phyloP scores from a whole-genome alignment of 2,329 filamentous ascomycete species.

The Colletotrichum scovillei region DNA sequence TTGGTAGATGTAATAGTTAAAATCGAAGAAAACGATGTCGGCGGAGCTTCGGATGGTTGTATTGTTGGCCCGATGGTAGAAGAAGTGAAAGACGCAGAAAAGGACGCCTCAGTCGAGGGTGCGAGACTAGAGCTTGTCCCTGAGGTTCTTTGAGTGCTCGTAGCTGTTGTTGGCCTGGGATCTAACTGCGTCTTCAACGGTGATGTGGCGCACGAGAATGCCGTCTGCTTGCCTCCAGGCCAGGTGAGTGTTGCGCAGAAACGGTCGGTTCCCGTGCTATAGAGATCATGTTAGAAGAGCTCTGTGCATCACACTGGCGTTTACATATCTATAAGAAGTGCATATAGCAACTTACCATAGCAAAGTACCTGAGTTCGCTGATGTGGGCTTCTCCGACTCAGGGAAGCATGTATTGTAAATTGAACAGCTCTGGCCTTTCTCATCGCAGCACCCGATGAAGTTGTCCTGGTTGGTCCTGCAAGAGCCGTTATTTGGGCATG shows the following conservation, averaged over 20 bases:
- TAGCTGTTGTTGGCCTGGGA: not conserved
- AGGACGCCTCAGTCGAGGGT: no score
- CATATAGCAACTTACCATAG: not conserved
- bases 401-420: not conserved
- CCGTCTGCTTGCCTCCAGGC: not conserved
- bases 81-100: no score
- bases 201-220: not conserved
- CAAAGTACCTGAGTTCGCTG: not conserved
- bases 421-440: no score
- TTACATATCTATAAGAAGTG: no score
- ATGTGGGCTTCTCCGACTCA: not conserved
- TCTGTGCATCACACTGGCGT: no score
- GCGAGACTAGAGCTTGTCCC: no score
- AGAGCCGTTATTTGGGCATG: not conserved
- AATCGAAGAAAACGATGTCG: no score
- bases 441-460: not conserved
- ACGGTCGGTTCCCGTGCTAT: not conserved
- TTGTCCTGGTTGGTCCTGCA: not conserved
- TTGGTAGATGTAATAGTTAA: no score
- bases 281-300: not conserved
- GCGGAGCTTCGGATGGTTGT: no score
- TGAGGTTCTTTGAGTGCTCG: no score
- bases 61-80: no score
- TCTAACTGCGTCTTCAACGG: not conserved
- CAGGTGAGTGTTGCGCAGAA: not conserved